Percentiles rank a stretch among this genome's conserved stretches.
Evolutionary conservation across 306 rosid species (phyloP).

Genomic region (Macrotyloma uniflorum): DNA sequence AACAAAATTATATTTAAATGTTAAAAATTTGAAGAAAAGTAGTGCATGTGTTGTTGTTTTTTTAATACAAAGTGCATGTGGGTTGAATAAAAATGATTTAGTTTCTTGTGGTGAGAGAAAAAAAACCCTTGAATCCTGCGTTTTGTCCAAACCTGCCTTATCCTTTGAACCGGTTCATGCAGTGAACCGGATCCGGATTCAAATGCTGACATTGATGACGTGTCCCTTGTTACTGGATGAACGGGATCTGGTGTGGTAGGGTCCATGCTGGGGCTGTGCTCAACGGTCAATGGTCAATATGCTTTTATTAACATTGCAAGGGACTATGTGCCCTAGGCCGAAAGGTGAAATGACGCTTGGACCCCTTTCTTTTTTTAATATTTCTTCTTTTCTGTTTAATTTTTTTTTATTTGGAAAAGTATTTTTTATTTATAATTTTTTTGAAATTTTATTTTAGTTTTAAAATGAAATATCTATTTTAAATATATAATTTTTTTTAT

Average conservation of each 20-base stretch:
- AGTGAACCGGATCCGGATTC: background rate
- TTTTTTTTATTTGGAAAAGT: too few species aligned
- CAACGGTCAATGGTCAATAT: conserved; percentile 22
- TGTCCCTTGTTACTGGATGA: conserved; percentile 10
- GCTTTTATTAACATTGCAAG: background rate
- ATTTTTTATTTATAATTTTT: too few species aligned
- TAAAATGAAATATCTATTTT: too few species aligned
- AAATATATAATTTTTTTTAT: too few species aligned
- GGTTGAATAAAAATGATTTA: background rate
- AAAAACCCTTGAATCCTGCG: conserved; percentile 8
- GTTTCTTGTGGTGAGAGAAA: background rate
- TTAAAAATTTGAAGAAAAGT: too few species aligned
- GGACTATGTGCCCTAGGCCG: background rate
- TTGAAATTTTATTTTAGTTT: too few species aligned
- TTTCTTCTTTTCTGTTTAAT: too few species aligned
- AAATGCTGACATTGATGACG: background rate
- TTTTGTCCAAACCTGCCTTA: conserved; percentile 4
- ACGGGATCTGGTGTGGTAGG: conserved; percentile 25
- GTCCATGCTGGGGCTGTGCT: background rate
- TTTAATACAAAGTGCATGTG: background rate
- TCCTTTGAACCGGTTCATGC: conserved; percentile 11
- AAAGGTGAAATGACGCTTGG: conserved; percentile 10
- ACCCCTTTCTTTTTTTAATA: too few species aligned
- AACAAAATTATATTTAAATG: too few species aligned
- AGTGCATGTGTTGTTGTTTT: background rate